Conservation (phyloP, 352 stramenopile genomes). For the Sclerospora graminicola region DNA sequence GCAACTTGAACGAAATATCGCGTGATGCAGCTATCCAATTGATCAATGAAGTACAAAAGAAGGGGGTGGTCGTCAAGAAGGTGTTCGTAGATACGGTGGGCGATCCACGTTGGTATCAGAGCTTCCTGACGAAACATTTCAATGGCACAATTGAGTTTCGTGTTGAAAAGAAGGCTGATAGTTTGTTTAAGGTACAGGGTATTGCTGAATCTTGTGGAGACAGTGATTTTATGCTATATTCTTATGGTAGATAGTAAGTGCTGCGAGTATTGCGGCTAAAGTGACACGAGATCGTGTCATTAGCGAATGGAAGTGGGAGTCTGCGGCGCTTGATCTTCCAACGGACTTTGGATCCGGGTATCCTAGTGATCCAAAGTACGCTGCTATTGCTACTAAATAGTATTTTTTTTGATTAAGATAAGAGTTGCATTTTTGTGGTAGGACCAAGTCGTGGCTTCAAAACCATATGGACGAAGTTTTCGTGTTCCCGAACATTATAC, state of each 20-base stretch:
- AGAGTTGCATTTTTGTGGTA: conserved; percentile 10
- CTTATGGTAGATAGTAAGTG: conserved; percentile 67
- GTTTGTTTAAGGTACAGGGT: conserved; percentile 83
- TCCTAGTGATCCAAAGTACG: conserved; percentile 87
- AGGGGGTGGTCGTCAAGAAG: conserved; percentile 78
- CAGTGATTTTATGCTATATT: background rate
- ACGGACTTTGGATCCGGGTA: conserved; percentile 87
- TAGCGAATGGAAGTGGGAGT: conserved; percentile 85
- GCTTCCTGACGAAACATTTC: conserved; percentile 87
- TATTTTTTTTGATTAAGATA: background rate
- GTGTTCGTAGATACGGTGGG: conserved; percentile 94
- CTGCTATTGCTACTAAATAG: background rate
- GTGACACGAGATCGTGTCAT: conserved; percentile 87
- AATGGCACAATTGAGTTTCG: conserved; percentile 86
- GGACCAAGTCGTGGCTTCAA: conserved; percentile 82
- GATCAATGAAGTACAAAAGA: conserved; percentile 83
- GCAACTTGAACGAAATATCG: conserved; percentile 92
- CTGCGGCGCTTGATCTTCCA: conserved; percentile 41
- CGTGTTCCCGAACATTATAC: conserved; percentile 86
- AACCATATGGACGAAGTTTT: conserved; percentile 84
- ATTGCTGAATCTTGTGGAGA: no score
- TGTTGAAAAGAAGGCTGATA: conserved; percentile 95
- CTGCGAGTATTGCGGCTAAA: conserved; percentile 90
- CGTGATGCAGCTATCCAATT: conserved; percentile 89
- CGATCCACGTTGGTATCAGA: conserved; percentile 86